Conservation (phyloP, 1,139 yeast species). For the Blastobotrys niveus region DNA sequence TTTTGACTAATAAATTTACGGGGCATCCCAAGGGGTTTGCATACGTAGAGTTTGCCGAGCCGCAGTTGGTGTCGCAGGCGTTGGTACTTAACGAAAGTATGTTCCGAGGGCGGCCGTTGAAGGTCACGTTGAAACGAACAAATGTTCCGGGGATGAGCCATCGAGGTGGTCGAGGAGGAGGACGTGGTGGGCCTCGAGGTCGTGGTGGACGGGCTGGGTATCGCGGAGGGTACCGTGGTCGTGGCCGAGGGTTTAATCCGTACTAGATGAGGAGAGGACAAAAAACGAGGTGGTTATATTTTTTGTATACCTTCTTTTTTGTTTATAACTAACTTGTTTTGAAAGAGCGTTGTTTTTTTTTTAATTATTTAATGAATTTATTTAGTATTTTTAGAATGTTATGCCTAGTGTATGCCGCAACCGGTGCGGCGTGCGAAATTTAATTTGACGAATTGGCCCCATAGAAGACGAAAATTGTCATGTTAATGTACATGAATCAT, state of each 20-base stretch:
- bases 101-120: constrained; percentile 63
- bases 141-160: constrained; percentile 61
- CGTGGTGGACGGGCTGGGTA: constrained; percentile 39
- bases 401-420: too few species aligned
- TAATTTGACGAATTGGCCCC: too few species aligned
- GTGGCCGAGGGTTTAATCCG: constrained; percentile 11
- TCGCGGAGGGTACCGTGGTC: constrained; percentile 13
- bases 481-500: too few species aligned
- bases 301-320: neutral
- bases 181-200: constrained; percentile 40
- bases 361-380: too few species aligned
- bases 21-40: constrained; percentile 87
- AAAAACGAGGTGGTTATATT: neutral
- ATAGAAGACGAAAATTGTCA: too few species aligned
- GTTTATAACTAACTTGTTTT: too few species aligned
- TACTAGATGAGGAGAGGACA: constrained; percentile 4
- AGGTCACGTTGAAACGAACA: constrained; percentile 72
- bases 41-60: constrained; percentile 70
- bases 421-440: too few species aligned
- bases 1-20: constrained; percentile 61
- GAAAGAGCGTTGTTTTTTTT: too few species aligned
- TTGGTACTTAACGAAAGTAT: constrained; percentile 58
- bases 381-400: too few species aligned
- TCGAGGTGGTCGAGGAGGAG: constrained; percentile 47
- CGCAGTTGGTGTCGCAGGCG: constrained; percentile 58